phyloP scores from a whole-genome alignment of 345 rosid genomes.

The Melastoma malabathricum region DNA sequence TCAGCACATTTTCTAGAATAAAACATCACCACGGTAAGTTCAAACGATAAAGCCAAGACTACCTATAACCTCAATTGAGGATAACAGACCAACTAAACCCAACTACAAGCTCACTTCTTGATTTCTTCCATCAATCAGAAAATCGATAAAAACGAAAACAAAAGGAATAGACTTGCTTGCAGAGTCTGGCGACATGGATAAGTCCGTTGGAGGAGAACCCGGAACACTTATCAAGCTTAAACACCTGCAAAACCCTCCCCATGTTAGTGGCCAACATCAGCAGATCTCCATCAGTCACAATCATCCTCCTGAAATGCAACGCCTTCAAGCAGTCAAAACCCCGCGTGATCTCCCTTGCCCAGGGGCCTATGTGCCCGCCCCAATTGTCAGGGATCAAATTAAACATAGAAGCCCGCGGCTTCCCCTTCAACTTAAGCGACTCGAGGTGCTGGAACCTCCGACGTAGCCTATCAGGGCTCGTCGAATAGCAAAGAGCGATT shows the following conservation, averaged over 20 bases:
- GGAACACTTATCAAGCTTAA: slow-evolving; percentile 82
- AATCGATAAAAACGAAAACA: neutral
- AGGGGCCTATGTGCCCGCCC: slow-evolving; percentile 78
- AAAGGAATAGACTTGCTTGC: slow-evolving; percentile 37
- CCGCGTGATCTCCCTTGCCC: slow-evolving; percentile 46
- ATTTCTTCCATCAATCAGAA: too few species aligned
- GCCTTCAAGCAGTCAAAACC: slow-evolving; percentile 46
- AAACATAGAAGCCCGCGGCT: slow-evolving; percentile 93
- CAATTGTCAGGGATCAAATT: slow-evolving; percentile 84
- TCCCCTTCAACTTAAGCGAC: slow-evolving; percentile 79
- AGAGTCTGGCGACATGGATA: slow-evolving; percentile 39
- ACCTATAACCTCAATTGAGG: too few species aligned
- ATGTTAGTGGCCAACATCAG: slow-evolving; percentile 35
- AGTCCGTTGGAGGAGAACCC: slow-evolving; percentile 87
- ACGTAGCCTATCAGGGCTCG: slow-evolving; percentile 54
- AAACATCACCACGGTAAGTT: too few species aligned
- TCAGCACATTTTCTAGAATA: too few species aligned
- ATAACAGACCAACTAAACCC: too few species aligned
- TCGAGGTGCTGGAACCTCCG: slow-evolving; percentile 48
- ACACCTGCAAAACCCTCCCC: slow-evolving; percentile 30
- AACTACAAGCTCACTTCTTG: too few species aligned
- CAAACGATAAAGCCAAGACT: too few species aligned
- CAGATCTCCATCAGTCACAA: slow-evolving; percentile 70
- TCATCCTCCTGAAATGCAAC: slow-evolving; percentile 75
- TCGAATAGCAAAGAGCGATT: slow-evolving; percentile 65